These are phyloP conservation scores for Fusarium vanettenii DNA, from an alignment of 2,329 filamentous ascomycete genomes.

Conservation along the genomic window DNA sequence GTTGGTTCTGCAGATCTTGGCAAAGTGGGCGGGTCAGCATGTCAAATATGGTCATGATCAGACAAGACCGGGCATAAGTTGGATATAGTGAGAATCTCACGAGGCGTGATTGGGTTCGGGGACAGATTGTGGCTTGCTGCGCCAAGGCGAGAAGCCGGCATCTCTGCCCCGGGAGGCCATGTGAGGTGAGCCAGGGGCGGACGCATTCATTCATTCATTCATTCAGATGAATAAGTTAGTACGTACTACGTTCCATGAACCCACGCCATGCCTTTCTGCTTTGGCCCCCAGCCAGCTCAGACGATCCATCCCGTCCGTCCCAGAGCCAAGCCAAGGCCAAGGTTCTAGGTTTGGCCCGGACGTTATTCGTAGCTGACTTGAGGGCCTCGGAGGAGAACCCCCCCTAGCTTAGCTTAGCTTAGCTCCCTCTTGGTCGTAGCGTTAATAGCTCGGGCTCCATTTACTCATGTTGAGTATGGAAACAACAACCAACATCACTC, in stretches of 20 bases:
- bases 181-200: neutral
- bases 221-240: neutral
- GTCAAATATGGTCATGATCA: neutral
- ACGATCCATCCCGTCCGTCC: neutral
- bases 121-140: neutral
- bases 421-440: neutral
- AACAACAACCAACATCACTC: neutral
- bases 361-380: neutral
- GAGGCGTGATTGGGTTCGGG: neutral
- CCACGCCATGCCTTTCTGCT: neutral
- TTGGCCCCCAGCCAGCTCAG: neutral
- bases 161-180: neutral
- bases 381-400: neutral
- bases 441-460: neutral
- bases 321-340: neutral
- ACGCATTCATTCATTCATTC: neutral
- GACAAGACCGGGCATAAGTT: conserved; percentile 2
- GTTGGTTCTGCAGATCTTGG: conserved; percentile 7
- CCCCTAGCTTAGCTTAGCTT: neutral
- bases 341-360: neutral
- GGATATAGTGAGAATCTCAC: neutral
- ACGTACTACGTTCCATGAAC: neutral
- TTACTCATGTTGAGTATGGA: neutral
- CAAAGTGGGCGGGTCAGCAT: neutral
- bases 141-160: neutral